These are phyloP conservation scores for Neoscytalidium dimidiatum DNA, from an alignment of 2,329 filamentous ascomycete genomes.

Conservation along the genomic window DNA sequence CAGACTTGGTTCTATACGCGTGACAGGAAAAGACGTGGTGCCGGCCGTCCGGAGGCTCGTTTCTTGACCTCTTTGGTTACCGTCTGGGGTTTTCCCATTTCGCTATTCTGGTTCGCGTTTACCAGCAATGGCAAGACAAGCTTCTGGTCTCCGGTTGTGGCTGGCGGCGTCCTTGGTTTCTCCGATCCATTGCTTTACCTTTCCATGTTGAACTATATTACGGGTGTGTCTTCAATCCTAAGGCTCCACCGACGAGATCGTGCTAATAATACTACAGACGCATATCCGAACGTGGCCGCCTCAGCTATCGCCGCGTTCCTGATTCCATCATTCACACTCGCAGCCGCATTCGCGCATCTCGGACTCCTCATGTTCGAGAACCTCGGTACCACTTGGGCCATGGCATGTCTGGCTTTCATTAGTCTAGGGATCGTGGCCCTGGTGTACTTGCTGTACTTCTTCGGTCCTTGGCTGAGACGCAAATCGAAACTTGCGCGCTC, in stretches of 20 bases:
- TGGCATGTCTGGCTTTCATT: conserved; percentile 20
- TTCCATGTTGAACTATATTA: conserved; percentile 19
- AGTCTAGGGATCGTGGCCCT: conserved; percentile 19
- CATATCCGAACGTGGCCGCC: conserved; percentile 18
- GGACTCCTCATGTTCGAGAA: conserved; percentile 19
- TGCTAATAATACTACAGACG: background rate
- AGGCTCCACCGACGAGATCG: background rate
- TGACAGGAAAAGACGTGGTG: conserved; percentile 47
- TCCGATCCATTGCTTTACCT: conserved; percentile 16
- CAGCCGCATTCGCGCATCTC: conserved; percentile 18
- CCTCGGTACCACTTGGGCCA: conserved; percentile 19
- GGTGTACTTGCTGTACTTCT: conserved; percentile 19
- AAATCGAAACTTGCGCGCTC: conserved; percentile 6
- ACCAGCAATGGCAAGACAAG: conserved; percentile 19
- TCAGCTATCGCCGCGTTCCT: conserved; percentile 19
- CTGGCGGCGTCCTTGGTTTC: conserved; percentile 14
- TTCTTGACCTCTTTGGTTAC: conserved; percentile 56
- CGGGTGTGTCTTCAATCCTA: background rate
- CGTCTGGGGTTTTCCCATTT: conserved; percentile 46
- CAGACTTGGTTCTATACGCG: conserved; percentile 63
- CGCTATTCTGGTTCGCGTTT: conserved; percentile 44
- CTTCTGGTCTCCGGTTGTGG: conserved; percentile 19
- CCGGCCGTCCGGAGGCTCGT: conserved; percentile 60
- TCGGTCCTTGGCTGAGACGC: conserved; percentile 18
- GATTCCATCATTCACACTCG: conserved; percentile 19